Percentiles rank a stretch among this genome's conserved stretches.
Conservation (phyloP, 768 basidiomycete species). For the Sporobolomyces pararoseus region DNA sequence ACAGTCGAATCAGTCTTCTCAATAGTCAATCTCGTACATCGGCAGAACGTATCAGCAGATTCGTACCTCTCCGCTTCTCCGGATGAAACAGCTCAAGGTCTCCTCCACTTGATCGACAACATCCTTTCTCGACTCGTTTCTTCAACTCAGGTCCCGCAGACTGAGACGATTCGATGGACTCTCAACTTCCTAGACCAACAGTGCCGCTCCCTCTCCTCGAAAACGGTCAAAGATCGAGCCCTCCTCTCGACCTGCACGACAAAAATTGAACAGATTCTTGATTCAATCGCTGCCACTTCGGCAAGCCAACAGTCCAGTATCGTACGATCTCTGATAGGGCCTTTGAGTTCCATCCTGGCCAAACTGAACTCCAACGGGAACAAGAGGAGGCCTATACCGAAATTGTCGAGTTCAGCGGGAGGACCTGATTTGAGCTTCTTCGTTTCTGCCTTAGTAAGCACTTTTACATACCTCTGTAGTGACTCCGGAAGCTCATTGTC, state of each 20-base stretch:
- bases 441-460: neutral
- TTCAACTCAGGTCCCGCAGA: neutral
- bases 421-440: conserved; percentile 13
- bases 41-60: neutral
- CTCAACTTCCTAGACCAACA: too few species aligned
- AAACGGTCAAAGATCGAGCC: neutral
- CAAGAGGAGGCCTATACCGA: neutral
- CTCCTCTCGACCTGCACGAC: neutral
- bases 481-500: too few species aligned
- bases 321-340: neutral
- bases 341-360: neutral
- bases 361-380: neutral
- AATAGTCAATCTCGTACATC: neutral
- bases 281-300: neutral
- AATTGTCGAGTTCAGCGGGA: neutral
- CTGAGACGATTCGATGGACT: too few species aligned
- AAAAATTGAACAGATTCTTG: neutral
- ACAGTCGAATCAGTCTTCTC: conserved; percentile 3
- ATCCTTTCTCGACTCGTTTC: neutral
- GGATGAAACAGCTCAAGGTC: neutral
- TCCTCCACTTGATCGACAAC: neutral
- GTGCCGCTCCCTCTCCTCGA: neutral
- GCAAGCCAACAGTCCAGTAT: neutral
- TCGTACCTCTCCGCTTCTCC: neutral
- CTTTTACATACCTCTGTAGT: neutral